A percentile compares a stretch with the other conserved stretches of the same genome.
Evolutionary conservation across 306 rosid genomes (phyloP).

Genomic region (Begonia masoniana): DNA sequence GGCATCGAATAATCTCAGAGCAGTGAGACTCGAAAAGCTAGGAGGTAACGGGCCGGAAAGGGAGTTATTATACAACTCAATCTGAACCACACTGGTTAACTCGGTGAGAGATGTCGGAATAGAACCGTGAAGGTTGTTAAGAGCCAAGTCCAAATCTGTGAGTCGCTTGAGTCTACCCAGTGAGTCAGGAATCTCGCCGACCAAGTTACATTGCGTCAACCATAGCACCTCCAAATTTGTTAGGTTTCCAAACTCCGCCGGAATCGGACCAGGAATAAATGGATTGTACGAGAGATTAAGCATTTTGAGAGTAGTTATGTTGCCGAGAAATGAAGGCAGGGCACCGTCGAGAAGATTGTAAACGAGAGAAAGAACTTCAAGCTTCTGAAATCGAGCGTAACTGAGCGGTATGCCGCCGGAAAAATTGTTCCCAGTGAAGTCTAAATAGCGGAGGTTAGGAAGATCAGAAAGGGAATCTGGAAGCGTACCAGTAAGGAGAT

Average conservation of each 20-base stretch:
- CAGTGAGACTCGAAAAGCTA: slow-evolving; percentile 53
- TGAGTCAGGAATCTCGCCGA: slow-evolving; percentile 58
- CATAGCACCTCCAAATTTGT: slow-evolving; percentile 50
- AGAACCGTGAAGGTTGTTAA: slow-evolving; percentile 39
- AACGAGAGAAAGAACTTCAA: slow-evolving; percentile 54
- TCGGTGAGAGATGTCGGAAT: slow-evolving; percentile 42
- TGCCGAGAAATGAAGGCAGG: slow-evolving; percentile 46
- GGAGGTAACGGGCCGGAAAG: slow-evolving; percentile 52
- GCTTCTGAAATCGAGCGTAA: slow-evolving; percentile 42
- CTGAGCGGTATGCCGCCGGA: slow-evolving; percentile 52
- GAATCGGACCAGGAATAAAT: slow-evolving; percentile 41
- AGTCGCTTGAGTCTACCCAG: slow-evolving; percentile 39
- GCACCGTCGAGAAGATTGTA: slow-evolving; percentile 43
- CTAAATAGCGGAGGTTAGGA: slow-evolving; percentile 40
- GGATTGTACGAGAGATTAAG: slow-evolving; percentile 83
- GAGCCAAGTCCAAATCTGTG: slow-evolving; percentile 46
- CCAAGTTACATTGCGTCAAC: slow-evolving; percentile 51
- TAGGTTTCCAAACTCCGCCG: slow-evolving; percentile 57
- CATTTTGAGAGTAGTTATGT: slow-evolving; percentile 40
- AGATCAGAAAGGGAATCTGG: slow-evolving; percentile 39
- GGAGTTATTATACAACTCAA: slow-evolving; percentile 74
- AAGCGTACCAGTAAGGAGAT: slow-evolving; percentile 61
- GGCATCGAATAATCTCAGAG: slow-evolving; percentile 49
- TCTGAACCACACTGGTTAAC: slow-evolving; percentile 36
- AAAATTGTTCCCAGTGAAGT: slow-evolving; percentile 70